Conservation (phyloP, 1,284 basidiomycete genomes). For the Malassezia psittaci region DNA sequence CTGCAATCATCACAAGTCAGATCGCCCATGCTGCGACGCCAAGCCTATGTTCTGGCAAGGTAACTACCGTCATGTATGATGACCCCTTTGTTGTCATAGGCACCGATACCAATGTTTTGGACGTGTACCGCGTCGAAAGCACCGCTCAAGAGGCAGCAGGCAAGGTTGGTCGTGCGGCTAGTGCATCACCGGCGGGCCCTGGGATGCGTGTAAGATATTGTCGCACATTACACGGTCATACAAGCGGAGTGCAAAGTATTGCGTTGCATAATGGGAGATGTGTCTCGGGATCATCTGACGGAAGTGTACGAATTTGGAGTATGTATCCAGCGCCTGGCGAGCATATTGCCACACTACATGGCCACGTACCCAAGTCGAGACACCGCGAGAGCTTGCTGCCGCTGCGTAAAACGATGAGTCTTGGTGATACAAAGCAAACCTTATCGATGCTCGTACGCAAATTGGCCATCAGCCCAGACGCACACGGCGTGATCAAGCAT, state of each 20-base stretch:
- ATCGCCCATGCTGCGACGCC: neutral
- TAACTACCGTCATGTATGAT: slow-evolving; percentile 30
- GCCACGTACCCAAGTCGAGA: slow-evolving; percentile 3
- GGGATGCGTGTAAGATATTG: slow-evolving; percentile 26
- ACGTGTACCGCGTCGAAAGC: slow-evolving; percentile 34
- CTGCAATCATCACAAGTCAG: slow-evolving; percentile 17
- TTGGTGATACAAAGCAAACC: neutral
- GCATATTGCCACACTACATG: slow-evolving; percentile 4
- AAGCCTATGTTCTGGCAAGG: neutral
- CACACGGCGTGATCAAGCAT: slow-evolving; percentile 11
- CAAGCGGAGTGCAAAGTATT: slow-evolving; percentile 36
- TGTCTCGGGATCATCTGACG: slow-evolving; percentile 42
- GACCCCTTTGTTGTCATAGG: slow-evolving; percentile 40
- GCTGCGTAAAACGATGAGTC: neutral
- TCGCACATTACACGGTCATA: slow-evolving; percentile 42
- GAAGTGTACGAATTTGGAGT: slow-evolving; percentile 44
- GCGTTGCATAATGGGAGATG: slow-evolving; percentile 34
- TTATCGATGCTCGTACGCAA: neutral
- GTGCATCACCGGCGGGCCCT: neutral
- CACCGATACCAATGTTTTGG: slow-evolving; percentile 35
- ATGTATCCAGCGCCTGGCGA: slow-evolving; percentile 20
- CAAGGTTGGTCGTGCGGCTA: neutral
- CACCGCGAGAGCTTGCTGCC: neutral
- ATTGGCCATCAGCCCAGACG: neutral
- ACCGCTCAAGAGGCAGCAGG: slow-evolving; percentile 2